Evolutionary conservation across 2,329 filamentous ascomycete species (phyloP).

Genomic region (Tolypocladium album): DNA sequence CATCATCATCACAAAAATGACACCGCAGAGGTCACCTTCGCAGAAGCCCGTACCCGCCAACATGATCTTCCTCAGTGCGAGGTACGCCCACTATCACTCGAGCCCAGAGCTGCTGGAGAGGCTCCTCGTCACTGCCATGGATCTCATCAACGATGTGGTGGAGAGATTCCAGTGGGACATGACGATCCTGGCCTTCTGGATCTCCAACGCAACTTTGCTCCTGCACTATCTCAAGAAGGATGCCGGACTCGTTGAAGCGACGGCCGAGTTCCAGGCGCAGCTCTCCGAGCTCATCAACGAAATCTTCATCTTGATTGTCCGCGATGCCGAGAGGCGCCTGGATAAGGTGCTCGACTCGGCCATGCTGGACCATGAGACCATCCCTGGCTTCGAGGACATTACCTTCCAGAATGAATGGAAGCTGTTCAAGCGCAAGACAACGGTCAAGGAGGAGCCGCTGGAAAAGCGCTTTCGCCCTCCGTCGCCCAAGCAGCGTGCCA

Average conservation of each 20-base stretch:
- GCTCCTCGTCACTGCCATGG: slow-evolving; percentile 76
- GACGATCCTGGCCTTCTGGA: slow-evolving; percentile 98
- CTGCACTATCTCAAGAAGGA: slow-evolving; percentile 97
- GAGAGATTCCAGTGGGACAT: slow-evolving; percentile 97
- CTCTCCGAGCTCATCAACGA: slow-evolving; percentile 93
- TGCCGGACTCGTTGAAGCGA: slow-evolving; percentile 65
- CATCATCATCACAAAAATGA: slow-evolving; percentile 97
- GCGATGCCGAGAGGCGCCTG: slow-evolving; percentile 88
- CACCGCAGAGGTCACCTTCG: slow-evolving; percentile 85
- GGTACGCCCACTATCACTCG: slow-evolving; percentile 95
- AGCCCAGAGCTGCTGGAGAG: slow-evolving; percentile 73
- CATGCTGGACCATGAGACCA: slow-evolving; percentile 96
- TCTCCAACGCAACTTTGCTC: slow-evolving; percentile 91
- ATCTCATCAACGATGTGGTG: slow-evolving; percentile 95
- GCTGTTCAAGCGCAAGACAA: slow-evolving; percentile 82
- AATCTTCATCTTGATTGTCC: slow-evolving; percentile 94
- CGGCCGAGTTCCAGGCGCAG: slow-evolving; percentile 82
- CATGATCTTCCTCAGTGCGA: slow-evolving; percentile 87
- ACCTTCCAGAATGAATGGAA: slow-evolving; percentile 99
- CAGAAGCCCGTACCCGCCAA: slow-evolving; percentile 97
- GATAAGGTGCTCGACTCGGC: slow-evolving; percentile 90
- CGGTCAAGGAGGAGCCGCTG: slow-evolving; percentile 78
- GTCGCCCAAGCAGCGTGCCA: slow-evolving; percentile 84
- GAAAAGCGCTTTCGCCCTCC: slow-evolving; percentile 89
- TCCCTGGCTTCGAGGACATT: slow-evolving; percentile 93